These are phyloP conservation scores for Cryptosporidium baileyi DNA, from an alignment of 169 alveolate genomes.

Conservation along the genomic window DNA sequence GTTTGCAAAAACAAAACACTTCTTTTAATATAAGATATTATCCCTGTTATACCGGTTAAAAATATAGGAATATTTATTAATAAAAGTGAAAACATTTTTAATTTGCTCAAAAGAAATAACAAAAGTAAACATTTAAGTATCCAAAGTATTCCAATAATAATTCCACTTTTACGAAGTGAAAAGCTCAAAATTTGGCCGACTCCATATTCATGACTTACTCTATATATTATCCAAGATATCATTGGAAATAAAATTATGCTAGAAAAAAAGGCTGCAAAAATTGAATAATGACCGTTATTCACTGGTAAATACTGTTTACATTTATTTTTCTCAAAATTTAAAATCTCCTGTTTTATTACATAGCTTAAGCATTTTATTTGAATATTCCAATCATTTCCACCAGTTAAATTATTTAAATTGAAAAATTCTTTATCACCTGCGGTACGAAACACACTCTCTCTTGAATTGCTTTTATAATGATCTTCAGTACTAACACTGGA, in stretches of 20 bases:
- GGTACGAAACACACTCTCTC: no score
- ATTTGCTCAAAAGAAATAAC: not conserved
- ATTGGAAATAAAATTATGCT: not conserved
- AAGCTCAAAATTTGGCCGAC: not conserved
- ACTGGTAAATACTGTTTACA: not conserved
- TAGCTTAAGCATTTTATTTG: not conserved
- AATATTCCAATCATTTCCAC: no score
- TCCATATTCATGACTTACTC: conserved; percentile 15
- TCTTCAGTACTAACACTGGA: no score
- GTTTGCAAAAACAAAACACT: not conserved
- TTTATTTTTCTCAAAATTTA: not conserved
- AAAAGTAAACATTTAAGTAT: not conserved
- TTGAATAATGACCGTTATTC: not conserved
- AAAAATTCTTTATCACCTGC: no score
- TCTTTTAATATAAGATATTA: not conserved
- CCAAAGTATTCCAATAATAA: not conserved
- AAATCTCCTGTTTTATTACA: not conserved
- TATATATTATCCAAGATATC: not conserved
- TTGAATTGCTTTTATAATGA: no score
- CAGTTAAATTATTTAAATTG: no score
- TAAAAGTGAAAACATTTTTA: not conserved
- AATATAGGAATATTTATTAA: not conserved
- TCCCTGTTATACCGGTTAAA: not conserved
- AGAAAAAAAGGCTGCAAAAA: not conserved
- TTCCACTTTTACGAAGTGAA: not conserved